Evolutionary conservation across 805 yeast genomes (phyloP).

Genomic region (Kuraishia capsulata): DNA sequence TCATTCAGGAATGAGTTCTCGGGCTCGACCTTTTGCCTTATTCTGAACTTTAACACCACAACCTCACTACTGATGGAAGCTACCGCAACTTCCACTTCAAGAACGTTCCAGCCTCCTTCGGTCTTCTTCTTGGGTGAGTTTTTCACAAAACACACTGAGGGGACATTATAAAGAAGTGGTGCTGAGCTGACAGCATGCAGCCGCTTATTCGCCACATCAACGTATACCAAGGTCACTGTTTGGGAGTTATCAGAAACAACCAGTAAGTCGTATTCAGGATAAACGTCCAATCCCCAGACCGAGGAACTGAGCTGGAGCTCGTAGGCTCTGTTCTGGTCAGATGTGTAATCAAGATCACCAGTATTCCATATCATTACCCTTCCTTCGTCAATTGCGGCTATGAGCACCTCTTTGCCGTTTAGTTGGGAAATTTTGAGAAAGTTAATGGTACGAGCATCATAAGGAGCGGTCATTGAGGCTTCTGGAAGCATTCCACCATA

Average conservation of each 20-base stretch:
- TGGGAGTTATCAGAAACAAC: constrained; percentile 49
- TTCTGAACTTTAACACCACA: constrained; percentile 26
- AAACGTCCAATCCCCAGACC: constrained; percentile 55
- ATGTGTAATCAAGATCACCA: too few relatives aligned
- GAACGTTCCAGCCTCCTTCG: neutral
- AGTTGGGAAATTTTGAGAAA: constrained; percentile 30
- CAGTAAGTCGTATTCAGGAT: constrained; percentile 24
- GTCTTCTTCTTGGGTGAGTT: constrained; percentile 10
- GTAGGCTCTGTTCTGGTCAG: too few relatives aligned
- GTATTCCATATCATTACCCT: constrained; percentile 28
- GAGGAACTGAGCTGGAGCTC: constrained; percentile 23
- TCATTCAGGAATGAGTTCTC: too few relatives aligned
- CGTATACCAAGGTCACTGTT: constrained; percentile 30
- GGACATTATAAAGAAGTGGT: constrained; percentile 44
- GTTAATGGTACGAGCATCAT: constrained; percentile 52
- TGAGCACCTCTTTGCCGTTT: constrained; percentile 31
- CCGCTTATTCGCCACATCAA: constrained; percentile 11
- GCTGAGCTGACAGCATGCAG: constrained; percentile 25
- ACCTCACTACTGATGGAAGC: constrained; percentile 36
- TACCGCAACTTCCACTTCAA: constrained; percentile 23
- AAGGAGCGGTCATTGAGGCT: too few relatives aligned
- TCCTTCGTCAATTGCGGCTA: constrained; percentile 50
- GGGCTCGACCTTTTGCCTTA: constrained; percentile 10
- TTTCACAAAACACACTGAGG: constrained; percentile 36
- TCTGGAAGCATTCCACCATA: too few relatives aligned